These are phyloP conservation scores for Nemania sp. DNA, from an alignment of 2,329 filamentous ascomycete genomes.

Conservation along the genomic window DNA sequence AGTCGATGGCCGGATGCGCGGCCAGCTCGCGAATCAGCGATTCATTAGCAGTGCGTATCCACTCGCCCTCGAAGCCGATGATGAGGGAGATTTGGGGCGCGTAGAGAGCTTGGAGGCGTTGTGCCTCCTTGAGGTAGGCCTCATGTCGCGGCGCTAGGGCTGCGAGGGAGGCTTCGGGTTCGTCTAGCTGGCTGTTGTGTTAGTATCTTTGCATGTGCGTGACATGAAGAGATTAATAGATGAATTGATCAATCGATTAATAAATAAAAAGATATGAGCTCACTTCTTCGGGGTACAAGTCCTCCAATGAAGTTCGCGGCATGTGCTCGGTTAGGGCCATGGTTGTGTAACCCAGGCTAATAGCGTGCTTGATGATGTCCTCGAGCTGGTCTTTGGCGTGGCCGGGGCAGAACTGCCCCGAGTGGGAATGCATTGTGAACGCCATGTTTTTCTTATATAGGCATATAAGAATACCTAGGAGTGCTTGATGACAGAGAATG, in stretches of 20 bases:
- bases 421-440: slow-evolving; percentile 98
- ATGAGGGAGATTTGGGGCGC: slow-evolving; percentile 78
- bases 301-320: slow-evolving; percentile 77
- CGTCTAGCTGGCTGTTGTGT: slow-evolving; percentile 57
- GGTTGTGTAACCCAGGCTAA: slow-evolving; percentile 80
- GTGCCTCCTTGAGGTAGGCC: slow-evolving; percentile 81
- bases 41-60: slow-evolving; percentile 78
- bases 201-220: not conserved
- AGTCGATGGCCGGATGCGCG: slow-evolving; percentile 76
- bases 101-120: slow-evolving; percentile 78
- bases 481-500: not conserved
- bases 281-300: slow-evolving; percentile 94
- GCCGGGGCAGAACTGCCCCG: slow-evolving; percentile 92
- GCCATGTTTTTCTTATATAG: slow-evolving; percentile 71
- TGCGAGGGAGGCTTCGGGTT: slow-evolving; percentile 62
- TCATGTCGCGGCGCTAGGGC: slow-evolving; percentile 69
- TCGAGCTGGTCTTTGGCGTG: slow-evolving; percentile 90
- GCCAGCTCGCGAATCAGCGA: slow-evolving; percentile 70
- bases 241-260: not conserved
- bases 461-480: not conserved
- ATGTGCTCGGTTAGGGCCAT: slow-evolving; percentile 97
- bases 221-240: not conserved
- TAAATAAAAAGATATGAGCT: slow-evolving; percentile 23
- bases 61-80: slow-evolving; percentile 93
- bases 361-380: slow-evolving; percentile 82